phyloP scores from a whole-genome alignment of 306 rosid species.

The Inga leiocalycina region DNA sequence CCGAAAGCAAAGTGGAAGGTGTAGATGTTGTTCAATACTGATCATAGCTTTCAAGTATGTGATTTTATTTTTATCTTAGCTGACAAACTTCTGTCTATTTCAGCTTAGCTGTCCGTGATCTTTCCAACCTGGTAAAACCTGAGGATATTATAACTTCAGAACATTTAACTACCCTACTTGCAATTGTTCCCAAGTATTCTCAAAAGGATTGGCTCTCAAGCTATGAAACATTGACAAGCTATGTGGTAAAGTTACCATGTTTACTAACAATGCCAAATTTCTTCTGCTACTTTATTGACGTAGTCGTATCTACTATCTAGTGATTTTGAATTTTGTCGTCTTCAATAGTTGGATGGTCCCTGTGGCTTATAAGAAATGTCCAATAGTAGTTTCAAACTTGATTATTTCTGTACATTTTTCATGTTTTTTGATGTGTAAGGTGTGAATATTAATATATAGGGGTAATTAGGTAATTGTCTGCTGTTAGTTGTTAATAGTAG shows the following conservation, averaged over 20 bases:
- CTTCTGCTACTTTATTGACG: slow-evolving; percentile 20
- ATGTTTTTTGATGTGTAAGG: not conserved
- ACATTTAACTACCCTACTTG: slow-evolving; percentile 37
- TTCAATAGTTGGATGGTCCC: not conserved
- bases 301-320: not conserved
- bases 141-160: slow-evolving; percentile 62
- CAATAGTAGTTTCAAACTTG: slow-evolving; percentile 14
- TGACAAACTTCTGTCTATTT: slow-evolving; percentile 29
- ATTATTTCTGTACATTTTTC: not conserved
- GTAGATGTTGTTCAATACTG: not conserved
- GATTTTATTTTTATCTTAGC: slow-evolving; percentile 5
- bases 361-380: slow-evolving; percentile 8
- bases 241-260: slow-evolving; percentile 59
- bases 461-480: too few relatives aligned
- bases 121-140: slow-evolving; percentile 75
- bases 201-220: slow-evolving; percentile 87
- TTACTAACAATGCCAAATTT: slow-evolving; percentile 20
- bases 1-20: slow-evolving; percentile 91
- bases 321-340: slow-evolving; percentile 17
- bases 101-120: slow-evolving; percentile 83
- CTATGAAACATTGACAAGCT: slow-evolving; percentile 82
- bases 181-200: slow-evolving; percentile 64
- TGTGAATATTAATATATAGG: too few relatives aligned
- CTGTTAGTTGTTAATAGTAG: too few relatives aligned
- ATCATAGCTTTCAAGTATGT: not conserved